A percentile compares a stretch with the other conserved stretches of the same genome.
Conservation (phyloP, 2,329 filamentous ascomycete genomes). For the Colletotrichum liriopes region DNA sequence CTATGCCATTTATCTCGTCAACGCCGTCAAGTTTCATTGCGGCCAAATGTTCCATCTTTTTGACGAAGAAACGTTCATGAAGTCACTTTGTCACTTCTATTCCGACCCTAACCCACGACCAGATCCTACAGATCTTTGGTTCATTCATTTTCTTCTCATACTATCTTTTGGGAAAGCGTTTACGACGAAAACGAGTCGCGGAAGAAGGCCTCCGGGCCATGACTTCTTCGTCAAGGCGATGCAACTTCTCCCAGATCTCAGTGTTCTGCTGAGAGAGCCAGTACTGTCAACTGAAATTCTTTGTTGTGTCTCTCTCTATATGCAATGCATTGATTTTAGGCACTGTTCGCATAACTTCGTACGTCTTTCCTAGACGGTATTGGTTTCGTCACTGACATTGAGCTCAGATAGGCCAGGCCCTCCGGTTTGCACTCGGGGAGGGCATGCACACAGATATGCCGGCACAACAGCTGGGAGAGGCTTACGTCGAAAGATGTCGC, state of each 20-base stretch:
- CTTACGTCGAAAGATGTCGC: conserved; percentile 61
- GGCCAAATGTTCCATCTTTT: conserved; percentile 69
- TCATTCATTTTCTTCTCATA: conserved; percentile 68
- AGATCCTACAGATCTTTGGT: conserved; percentile 57
- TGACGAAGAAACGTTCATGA: conserved; percentile 67
- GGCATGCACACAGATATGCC: conserved; percentile 70
- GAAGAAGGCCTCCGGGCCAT: conserved; percentile 60
- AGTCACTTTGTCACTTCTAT: conserved; percentile 49
- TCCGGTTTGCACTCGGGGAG: conserved; percentile 64
- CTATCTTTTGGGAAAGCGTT: conserved; percentile 71
- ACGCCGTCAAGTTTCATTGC: conserved; percentile 71
- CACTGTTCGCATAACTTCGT: conserved; percentile 63
- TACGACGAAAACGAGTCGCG: conserved; percentile 55
- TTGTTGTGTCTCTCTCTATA: conserved; percentile 67
- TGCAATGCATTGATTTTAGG: conserved; percentile 66
- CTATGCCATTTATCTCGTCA: conserved; percentile 67
- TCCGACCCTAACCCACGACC: conserved; percentile 44
- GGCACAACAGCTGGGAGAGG: conserved; percentile 56
- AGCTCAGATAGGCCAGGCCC: conserved; percentile 64
- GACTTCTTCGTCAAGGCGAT: conserved; percentile 64
- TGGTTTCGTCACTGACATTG: not conserved
- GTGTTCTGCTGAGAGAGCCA: conserved; percentile 58
- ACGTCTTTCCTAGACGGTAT: conserved; percentile 37
- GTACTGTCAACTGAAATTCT: conserved; percentile 64
- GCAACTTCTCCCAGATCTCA: conserved; percentile 59